Percentiles rank a stretch among this genome's conserved stretches.
Evolutionary conservation across 345 rosid species (phyloP).

Genomic region (Noccaea bulbosa): DNA sequence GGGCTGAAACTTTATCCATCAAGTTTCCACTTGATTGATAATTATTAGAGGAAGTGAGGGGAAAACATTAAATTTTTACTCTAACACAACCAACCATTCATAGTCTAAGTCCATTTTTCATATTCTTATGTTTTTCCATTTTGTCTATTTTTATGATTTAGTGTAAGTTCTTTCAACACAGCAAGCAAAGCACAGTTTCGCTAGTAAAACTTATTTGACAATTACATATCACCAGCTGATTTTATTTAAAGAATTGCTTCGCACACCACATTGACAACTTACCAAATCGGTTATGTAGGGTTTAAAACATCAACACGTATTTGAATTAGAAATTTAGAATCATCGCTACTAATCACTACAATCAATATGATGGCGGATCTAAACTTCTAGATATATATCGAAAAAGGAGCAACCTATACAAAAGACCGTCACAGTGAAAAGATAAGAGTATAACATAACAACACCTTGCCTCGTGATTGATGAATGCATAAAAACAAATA

Average conservation of each 20-base stretch:
- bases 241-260: background rate
- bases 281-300: too few relatives aligned
- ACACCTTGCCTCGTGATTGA: background rate
- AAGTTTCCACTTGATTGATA: too few relatives aligned
- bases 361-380: background rate
- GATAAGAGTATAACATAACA: too few relatives aligned
- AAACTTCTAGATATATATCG: background rate
- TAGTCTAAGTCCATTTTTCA: background rate
- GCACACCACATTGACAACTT: background rate
- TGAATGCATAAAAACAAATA: background rate
- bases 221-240: background rate
- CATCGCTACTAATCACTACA: too few relatives aligned
- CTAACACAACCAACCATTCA: background rate
- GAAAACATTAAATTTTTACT: too few relatives aligned
- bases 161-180: background rate
- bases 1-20: too few relatives aligned
- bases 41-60: too few relatives aligned
- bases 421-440: background rate
- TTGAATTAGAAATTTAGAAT: too few relatives aligned
- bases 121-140: background rate
- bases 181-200: background rate
- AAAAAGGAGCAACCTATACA: background rate
- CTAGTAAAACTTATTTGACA: background rate
- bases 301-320: too few relatives aligned
- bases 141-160: background rate